Evolutionary conservation across 306 rosid genomes (phyloP), one percentile per base, ranked within the genome.

Genomic region (Comarum palustre): DNA sequence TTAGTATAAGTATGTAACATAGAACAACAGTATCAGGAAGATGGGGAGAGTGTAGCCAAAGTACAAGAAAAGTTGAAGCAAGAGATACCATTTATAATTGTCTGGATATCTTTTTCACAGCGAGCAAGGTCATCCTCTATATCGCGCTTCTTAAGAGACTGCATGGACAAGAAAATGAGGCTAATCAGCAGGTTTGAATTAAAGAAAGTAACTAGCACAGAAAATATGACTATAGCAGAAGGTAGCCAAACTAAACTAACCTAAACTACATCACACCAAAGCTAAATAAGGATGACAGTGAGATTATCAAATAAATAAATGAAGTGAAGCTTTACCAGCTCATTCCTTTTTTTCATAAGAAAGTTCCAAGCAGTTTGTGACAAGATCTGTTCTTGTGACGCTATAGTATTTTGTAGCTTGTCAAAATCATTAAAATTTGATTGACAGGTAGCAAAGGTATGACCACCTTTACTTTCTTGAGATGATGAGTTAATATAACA

Each of bases 81-180:
- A 41, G 75, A 80, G 72, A 19, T 80, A 90, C 98, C 98, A 65
- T 74, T 84, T 75, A 81, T 32, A 62, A 92, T 66, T 74, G 79
- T 87, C 75, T 81, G 80, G 69, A 92, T 80, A 52, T 80, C 83
- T 78, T 75, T 76, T 77, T 92, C 90, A 50, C 86, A 88, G 57
- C 34, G 66, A 38, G 92, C 92, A 51, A 90, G 90, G 77, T 88
- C 86, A 47, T 88, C 94, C 72, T 85, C 92, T 79, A 88, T 71
- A 60, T 54, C 15, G 67, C 87, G 91, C 71, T 84, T 91, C 81
- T 84, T 88, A 73, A 86, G 82, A 60, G 86, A 87, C 98, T 90
- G 87, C 82, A 73, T 24, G 80, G 69, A 68, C 66, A 82, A 86
- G 34, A 24, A 81, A 69, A 74, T 20, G 58, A 57, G 46, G 68